Conservation (phyloP, 2,329 filamentous ascomycete species). For the Penicillium verrucosum region DNA sequence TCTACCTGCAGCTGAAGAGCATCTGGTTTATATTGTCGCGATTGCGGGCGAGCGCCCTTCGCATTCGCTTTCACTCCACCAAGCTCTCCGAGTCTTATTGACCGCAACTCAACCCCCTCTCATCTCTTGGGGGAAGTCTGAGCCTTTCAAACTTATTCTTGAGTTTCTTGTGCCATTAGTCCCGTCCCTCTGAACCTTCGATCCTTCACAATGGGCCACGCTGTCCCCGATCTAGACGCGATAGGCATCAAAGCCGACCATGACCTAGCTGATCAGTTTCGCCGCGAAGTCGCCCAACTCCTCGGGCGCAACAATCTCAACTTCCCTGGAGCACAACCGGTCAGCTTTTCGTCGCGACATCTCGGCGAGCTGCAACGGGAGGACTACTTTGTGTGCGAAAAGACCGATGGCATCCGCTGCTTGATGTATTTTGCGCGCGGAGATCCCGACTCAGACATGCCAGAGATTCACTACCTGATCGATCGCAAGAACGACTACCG, state of each 20-base stretch:
- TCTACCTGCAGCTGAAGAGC: neutral
- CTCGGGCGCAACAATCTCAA: slow-evolving; percentile 64
- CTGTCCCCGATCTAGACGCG: slow-evolving; percentile 42
- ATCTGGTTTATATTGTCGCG: neutral
- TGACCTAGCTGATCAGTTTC: slow-evolving; percentile 61
- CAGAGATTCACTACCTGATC: slow-evolving; percentile 84
- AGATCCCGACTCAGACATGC: slow-evolving; percentile 53
- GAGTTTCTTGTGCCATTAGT: neutral
- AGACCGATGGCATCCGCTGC: slow-evolving; percentile 93
- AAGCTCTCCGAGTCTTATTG: slow-evolving; percentile 11
- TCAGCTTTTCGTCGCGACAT: slow-evolving; percentile 82
- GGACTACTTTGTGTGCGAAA: slow-evolving; percentile 98
- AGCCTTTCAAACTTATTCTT: neutral
- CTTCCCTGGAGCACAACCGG: slow-evolving; percentile 91
- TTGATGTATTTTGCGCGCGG: slow-evolving; percentile 77
- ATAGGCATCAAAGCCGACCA: slow-evolving; percentile 62
- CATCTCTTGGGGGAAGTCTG: neutral
- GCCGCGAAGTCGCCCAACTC: slow-evolving; percentile 69
- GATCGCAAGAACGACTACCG: slow-evolving; percentile 98
- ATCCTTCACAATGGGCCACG: slow-evolving; percentile 33
- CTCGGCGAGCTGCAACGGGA: slow-evolving; percentile 73
- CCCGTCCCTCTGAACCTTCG: neutral
- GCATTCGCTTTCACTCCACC: slow-evolving; percentile 5
- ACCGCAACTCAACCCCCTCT: slow-evolving; percentile 2
- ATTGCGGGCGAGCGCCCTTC: slow-evolving; percentile 6